Conservation (phyloP, 352 stramenopile species). For the Saprolegnia parasitica region DNA sequence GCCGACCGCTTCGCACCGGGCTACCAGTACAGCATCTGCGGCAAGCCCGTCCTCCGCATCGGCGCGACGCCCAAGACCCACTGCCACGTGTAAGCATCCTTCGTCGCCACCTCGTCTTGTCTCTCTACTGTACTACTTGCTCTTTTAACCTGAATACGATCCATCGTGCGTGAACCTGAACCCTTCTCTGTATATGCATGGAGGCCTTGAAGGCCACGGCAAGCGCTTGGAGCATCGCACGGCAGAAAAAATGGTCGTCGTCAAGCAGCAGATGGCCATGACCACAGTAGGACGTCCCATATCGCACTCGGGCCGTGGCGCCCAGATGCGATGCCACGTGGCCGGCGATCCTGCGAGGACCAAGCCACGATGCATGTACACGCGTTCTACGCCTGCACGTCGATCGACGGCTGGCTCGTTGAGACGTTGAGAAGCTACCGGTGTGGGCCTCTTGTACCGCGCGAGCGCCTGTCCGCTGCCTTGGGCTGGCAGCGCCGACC, state of each 20-base stretch:
- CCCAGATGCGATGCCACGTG: no score
- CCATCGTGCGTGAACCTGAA: not conserved
- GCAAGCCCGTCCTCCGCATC: conserved; percentile 41
- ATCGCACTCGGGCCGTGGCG: not conserved
- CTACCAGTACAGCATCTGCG: conserved; percentile 59
- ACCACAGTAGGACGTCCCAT: not conserved
- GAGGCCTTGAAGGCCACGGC: not conserved
- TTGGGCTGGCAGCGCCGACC: no score
- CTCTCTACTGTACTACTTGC: not conserved
- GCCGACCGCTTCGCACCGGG: conserved; percentile 55
- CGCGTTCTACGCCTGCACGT: no score
- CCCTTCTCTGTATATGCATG: not conserved
- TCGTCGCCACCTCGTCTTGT: not conserved
- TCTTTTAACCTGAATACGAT: not conserved
- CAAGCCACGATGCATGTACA: no score
- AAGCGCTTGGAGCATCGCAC: not conserved
- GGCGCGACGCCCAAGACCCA: not conserved
- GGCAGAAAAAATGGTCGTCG: no score
- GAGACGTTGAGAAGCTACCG: no score
- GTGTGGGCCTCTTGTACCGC: no score
- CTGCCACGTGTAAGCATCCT: conserved; percentile 5
- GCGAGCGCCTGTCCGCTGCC: no score
- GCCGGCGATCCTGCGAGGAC: no score
- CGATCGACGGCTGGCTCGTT: no score
- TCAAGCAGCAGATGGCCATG: not conserved